Base-by-base conservation (phyloP, 2,329 filamentous ascomycete species). In the Orbilia ellipsospora region DNA sequence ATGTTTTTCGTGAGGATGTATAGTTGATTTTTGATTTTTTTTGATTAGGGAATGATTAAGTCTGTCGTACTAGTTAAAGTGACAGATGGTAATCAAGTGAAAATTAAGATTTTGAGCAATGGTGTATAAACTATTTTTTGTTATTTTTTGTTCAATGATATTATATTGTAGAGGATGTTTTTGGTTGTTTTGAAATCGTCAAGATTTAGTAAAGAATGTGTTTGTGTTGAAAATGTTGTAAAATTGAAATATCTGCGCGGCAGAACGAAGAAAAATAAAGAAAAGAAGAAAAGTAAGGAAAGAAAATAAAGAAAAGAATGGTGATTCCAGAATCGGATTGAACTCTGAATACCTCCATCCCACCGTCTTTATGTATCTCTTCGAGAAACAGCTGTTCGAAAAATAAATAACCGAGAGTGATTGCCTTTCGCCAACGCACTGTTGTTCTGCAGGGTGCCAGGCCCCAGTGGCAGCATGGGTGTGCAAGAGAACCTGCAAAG, bases 11-110 rank as follows among this genome's bases (percentile, higher is more conserved):
- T 52, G 26, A 42, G 26, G 20, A 52, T 54, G 45, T n/a, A 18
- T 55, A 4, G 3, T 15, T 55, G 40, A 26, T 45, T 16, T 2
- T 63, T n/a, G 60, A 13, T 62, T 18, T 4, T 36, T 31, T 62
- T 8, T 20, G 44, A 62, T 51, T 2, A 1, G 16, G 44, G 31
- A 36, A 10, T 36, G 31, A 62, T 45, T 10, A 51, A 23, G 23
- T 75, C 72, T 40, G 72, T 75, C 72, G 72, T 55, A 75, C 72
- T 75, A 75, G 50, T 61, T 75, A 75, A 75, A 75, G 72, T 75
- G 72, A 75, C 72, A 75, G 72, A 75, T 56, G 52, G 52, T 54
- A 45, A 62, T 62, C 56, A 56, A 51, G 10, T 31, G 18, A 36
- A 55, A 55, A 48, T 28, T 36, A n/a, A 56, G 23, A 55, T 31